Base-by-base conservation (phyloP, 176 grass and related monocot species). In the Carex cristatella region DNA sequence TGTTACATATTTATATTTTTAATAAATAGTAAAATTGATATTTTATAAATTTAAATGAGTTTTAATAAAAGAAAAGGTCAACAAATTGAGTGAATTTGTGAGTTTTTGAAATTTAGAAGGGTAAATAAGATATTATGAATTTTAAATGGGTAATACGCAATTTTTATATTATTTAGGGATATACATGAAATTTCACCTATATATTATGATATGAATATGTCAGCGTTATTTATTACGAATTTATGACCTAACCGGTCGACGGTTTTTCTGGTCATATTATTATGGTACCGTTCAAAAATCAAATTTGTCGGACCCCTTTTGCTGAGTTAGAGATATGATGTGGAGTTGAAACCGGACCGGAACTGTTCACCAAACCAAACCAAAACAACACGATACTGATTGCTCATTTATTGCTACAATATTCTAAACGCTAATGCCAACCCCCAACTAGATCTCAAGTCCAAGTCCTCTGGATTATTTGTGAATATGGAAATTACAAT, bases 351-450 rank as follows among this genome's bases (percentile, higher is more conserved):
- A 16, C 27, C 10, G 32, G 12, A 2, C 16, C 15, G 55, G 3
- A 79, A 19, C 59, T 18, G 79, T 63, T 81, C 79, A 81, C 54
- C 79, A 63, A 81, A 40, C 59, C 16, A 19, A 81, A 81, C 54
- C 31, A 57, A 35, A 35, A 81, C 80, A 65, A 55, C 16, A 42
- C 7, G 0, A 68, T 83, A 63, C 68, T 68, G 27, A 65, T 83
- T 49, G 63, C 5, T 28, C 19, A 68, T 83, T 65, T 48, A 68
- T 53, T 83, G 63, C 23, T 14, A 7, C 56, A 59, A 80, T n/a
- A 44, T 62, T 81, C 23, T 61, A 27, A 27, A 46, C 40, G 10
- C 11, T 48, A 48, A 65, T 6, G 32, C 61, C 61, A 67, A 68
- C 42, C n/a, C 14, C 61, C 80, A 83, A 18, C 61, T 67, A 67